phyloP scores from a whole-genome alignment of 352 stramenopile genomes.

The Pythium phragmitis region DNA sequence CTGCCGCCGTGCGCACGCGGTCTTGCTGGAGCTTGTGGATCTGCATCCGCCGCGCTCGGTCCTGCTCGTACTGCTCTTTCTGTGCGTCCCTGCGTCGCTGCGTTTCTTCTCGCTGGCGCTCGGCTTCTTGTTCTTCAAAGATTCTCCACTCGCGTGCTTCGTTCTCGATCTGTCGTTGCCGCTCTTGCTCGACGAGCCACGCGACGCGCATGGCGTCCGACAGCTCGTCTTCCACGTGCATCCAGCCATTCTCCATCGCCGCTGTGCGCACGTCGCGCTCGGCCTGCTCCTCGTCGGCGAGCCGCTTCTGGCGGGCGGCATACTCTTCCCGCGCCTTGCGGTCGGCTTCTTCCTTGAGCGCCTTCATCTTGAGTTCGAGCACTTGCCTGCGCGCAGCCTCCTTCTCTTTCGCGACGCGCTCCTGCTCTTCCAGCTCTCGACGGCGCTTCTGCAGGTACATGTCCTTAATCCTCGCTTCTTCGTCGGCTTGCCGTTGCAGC shows the following conservation, averaged over 20 bases:
- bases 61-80: constrained; percentile 63
- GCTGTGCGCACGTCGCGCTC: constrained; percentile 35
- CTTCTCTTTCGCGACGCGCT: constrained; percentile 41
- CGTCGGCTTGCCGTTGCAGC: constrained; percentile 39
- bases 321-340: constrained; percentile 51
- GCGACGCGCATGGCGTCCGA: constrained; percentile 35
- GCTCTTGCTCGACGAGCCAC: constrained; percentile 36
- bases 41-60: constrained; percentile 61
- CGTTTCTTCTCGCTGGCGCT: constrained; percentile 52
- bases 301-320: constrained; percentile 34
- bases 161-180: constrained; percentile 47
- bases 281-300: constrained; percentile 38
- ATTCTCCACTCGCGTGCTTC: constrained; percentile 60
- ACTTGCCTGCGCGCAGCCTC: constrained; percentile 38
- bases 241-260: constrained; percentile 38
- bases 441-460: constrained; percentile 55
- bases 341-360: constrained; percentile 62
- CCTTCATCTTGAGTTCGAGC: constrained; percentile 57
- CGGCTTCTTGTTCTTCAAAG: constrained; percentile 52
- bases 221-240: constrained; percentile 58
- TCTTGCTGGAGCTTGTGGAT: constrained; percentile 68
- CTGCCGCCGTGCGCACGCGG: constrained; percentile 31
- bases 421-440: constrained; percentile 41
- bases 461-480: constrained; percentile 46
- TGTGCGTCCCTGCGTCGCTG: constrained; percentile 44